phyloP scores from a whole-genome alignment of 1,284 basidiomycete genomes.

The Lentinula novae-zelandiae region DNA sequence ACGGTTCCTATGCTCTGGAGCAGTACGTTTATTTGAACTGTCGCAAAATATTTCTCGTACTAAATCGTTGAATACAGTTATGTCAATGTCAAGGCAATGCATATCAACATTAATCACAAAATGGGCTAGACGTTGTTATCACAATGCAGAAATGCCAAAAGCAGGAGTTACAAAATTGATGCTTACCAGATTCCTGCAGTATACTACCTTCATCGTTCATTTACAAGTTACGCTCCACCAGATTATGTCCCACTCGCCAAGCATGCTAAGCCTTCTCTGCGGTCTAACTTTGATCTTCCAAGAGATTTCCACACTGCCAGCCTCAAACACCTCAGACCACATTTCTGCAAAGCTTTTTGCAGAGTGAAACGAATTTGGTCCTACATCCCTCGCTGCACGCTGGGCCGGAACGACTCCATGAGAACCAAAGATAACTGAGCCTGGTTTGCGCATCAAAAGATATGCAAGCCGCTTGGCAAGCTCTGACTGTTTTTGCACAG shows the following conservation, averaged over 20 bases:
- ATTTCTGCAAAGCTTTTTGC: conserved; percentile 37
- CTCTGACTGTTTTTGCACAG: conserved; percentile 35
- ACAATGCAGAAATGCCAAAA: background rate
- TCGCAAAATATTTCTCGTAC: background rate
- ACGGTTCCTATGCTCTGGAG: conserved; percentile 69
- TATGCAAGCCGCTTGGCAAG: conserved; percentile 36
- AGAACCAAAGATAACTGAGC: conserved; percentile 31
- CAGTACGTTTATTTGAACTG: conserved; percentile 30
- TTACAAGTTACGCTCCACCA: conserved; percentile 25
- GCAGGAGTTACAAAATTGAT: background rate
- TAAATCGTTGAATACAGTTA: background rate
- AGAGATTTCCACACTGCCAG: conserved; percentile 20
- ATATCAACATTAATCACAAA: conserved; percentile 51
- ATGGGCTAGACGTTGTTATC: background rate
- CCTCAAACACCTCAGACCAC: conserved; percentile 38
- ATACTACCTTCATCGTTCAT: conserved; percentile 6
- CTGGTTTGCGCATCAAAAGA: conserved; percentile 30
- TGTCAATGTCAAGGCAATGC: background rate
- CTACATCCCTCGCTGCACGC: conserved; percentile 11
- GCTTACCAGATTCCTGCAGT: background rate
- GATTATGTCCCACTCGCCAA: conserved; percentile 17
- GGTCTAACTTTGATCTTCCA: conserved; percentile 31
- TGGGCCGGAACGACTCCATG: conserved; percentile 19
- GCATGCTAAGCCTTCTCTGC: conserved; percentile 4
- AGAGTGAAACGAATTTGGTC: conserved; percentile 26